phyloP scores from a whole-genome alignment of 768 basidiomycete genomes.

The Boletus tylopilopsis region DNA sequence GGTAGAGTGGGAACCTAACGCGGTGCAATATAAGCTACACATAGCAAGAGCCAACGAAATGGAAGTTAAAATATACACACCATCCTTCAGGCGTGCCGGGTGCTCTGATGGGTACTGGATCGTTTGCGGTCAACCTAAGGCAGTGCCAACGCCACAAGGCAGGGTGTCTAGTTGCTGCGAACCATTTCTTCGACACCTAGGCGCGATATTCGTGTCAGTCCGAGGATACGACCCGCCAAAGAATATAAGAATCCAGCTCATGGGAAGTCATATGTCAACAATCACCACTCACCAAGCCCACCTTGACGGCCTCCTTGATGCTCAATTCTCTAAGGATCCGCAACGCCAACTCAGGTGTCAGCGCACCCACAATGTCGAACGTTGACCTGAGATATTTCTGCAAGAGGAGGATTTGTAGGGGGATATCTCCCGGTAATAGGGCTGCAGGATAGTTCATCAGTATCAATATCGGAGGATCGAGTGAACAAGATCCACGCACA shows the following conservation, averaged over 20 bases:
- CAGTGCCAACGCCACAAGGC: constrained; percentile 78
- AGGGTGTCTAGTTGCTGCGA: constrained; percentile 47
- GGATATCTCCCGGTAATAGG: constrained; percentile 81
- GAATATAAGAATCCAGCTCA: neutral
- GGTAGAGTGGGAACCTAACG: constrained; percentile 64
- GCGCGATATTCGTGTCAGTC: neutral
- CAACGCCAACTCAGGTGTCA: constrained; percentile 63
- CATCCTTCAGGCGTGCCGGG: constrained; percentile 69
- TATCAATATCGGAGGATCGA: neutral
- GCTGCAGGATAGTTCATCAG: constrained; percentile 37
- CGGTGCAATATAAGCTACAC: neutral
- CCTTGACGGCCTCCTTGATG: constrained; percentile 57
- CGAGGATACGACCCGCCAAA: neutral
- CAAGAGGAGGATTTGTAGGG: constrained; percentile 76
- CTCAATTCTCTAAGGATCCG: constrained; percentile 57
- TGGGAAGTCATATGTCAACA: neutral
- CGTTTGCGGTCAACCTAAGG: constrained; percentile 64
- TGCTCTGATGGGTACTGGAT: constrained; percentile 61
- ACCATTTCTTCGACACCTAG: constrained; percentile 45
- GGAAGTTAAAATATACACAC: constrained; percentile 38
- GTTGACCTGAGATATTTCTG: constrained; percentile 82
- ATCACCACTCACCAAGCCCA: constrained; percentile 33
- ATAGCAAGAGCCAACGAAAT: neutral
- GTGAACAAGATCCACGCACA: constrained; percentile 13
- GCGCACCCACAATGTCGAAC: constrained; percentile 74